These are phyloP conservation scores for Erodium texanum DNA, from an alignment of 441 rosid species.

Conservation along the genomic window DNA sequence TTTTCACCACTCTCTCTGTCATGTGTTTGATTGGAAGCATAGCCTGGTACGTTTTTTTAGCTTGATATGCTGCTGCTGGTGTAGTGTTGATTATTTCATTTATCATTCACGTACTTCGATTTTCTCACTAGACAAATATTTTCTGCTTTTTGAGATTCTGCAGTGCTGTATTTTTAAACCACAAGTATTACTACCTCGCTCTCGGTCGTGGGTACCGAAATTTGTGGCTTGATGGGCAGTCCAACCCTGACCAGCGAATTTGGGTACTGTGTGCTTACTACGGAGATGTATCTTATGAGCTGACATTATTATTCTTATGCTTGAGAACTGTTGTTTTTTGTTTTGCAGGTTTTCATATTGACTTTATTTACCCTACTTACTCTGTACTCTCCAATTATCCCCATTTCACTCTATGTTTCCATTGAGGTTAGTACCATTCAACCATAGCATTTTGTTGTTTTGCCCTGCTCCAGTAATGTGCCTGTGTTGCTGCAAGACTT, in stretches of 20 bases:
- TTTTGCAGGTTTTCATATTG: conserved; percentile 62
- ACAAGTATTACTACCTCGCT: conserved; percentile 63
- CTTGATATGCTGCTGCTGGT: conserved; percentile 9
- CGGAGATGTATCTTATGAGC: conserved; percentile 2
- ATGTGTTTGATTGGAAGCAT: conserved; percentile 89
- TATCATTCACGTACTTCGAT: background rate
- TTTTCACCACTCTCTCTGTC: conserved; percentile 70
- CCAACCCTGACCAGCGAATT: conserved; percentile 61
- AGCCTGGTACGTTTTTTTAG: conserved; percentile 52
- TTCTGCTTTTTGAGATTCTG: conserved; percentile 26
- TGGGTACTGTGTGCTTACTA: conserved; percentile 36
- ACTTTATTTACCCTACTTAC: conserved; percentile 89
- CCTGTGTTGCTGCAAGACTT: conserved; percentile 14
- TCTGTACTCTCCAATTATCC: conserved; percentile 88
- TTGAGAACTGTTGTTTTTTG: conserved; percentile 16
- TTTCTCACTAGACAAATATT: background rate
- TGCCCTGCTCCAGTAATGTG: conserved; percentile 12
- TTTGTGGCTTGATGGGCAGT: conserved; percentile 33
- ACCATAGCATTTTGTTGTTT: conserved; percentile 14
- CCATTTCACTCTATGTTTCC: conserved; percentile 93
- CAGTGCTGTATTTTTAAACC: conserved; percentile 79
- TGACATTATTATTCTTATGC: conserved; percentile 11
- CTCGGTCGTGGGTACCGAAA: conserved; percentile 23
- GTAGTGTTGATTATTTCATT: background rate
- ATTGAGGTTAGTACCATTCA: conserved; percentile 59